A percentile compares a stretch with the other conserved stretches of the same genome.
These are phyloP conservation scores for Trichoderma atroviride DNA, from an alignment of 2,329 filamentous ascomycete species.

Conservation along the genomic window DNA sequence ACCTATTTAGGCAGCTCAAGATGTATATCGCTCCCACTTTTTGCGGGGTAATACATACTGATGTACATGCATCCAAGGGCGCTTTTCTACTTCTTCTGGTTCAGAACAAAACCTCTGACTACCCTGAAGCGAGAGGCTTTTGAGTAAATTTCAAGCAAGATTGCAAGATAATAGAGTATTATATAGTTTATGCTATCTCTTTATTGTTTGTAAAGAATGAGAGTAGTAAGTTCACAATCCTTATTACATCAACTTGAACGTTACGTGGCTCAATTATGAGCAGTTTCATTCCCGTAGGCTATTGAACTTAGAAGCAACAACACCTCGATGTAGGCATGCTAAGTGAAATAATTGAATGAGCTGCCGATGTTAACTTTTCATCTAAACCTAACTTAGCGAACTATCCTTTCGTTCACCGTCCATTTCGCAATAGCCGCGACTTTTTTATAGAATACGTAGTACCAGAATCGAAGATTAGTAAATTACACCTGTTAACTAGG, in stretches of 20 bases:
- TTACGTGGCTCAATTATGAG: not conserved
- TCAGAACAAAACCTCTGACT: not conserved
- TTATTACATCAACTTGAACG: not conserved
- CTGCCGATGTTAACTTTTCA: not conserved
- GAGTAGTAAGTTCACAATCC: not conserved
- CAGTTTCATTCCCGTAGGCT: not conserved
- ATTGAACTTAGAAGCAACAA: too few relatives aligned
- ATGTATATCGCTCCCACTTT: not conserved
- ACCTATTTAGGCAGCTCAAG: not conserved
- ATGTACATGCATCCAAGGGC: not conserved
- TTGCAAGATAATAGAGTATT: not conserved
- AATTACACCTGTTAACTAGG: too few relatives aligned
- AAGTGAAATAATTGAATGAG: not conserved
- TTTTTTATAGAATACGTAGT: not conserved
- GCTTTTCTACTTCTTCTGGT: not conserved
- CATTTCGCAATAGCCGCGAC: not conserved
- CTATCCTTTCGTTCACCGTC: not conserved
- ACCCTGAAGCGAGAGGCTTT: not conserved
- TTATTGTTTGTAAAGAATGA: not conserved
- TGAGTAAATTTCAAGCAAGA: not conserved
- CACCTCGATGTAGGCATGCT: not conserved
- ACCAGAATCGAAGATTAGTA: not conserved
- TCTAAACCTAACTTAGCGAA: not conserved
- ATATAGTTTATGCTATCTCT: not conserved
- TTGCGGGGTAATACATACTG: not conserved